Conservation (phyloP, 139 green algal species). For the Eudorina sp. region DNA sequence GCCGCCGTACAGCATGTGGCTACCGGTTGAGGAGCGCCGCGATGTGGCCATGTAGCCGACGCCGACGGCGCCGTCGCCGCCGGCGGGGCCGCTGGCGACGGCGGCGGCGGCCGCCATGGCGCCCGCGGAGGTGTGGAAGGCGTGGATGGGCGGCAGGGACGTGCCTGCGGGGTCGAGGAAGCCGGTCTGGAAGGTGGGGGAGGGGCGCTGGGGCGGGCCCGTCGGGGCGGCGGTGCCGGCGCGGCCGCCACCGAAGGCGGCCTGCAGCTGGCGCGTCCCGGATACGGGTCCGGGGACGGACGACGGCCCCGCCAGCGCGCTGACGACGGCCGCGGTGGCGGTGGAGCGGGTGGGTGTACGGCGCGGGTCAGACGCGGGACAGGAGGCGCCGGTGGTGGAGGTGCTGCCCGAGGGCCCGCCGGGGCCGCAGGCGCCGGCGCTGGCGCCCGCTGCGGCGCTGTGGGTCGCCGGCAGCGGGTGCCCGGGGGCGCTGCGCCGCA, state of each 20-base stretch:
- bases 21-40: conserved; percentile 1
- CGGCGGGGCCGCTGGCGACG: background rate
- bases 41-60: background rate
- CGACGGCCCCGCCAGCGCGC: background rate
- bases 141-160: background rate
- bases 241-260: background rate
- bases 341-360: background rate
- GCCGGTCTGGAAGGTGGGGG: background rate
- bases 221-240: background rate
- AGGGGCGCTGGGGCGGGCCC: background rate
- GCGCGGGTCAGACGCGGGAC: background rate
- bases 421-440: background rate
- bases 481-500: conserved; percentile 15
- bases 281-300: background rate
- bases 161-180: background rate
- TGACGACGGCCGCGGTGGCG: background rate
- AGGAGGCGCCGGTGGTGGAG: background rate
- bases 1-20: background rate
- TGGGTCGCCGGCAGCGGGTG: background rate
- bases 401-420: background rate
- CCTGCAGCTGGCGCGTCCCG: background rate
- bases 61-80: background rate
- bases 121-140: background rate
- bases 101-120: background rate
- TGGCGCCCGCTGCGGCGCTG: background rate